phyloP scores from a whole-genome alignment of 805 yeast genomes.

The Candida nanaspora region DNA sequence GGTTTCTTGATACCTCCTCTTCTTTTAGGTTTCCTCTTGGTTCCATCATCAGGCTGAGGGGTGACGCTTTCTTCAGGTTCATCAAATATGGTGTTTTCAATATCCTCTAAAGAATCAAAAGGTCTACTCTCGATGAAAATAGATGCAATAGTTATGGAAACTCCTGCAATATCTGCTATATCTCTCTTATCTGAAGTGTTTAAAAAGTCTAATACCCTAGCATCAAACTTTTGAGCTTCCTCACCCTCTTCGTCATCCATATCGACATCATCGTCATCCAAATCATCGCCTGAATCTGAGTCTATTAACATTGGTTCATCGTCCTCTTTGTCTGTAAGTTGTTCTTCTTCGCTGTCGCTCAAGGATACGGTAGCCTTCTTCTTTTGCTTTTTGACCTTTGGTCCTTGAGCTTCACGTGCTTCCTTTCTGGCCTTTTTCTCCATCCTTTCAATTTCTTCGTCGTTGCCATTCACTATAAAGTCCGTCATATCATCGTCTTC shows the following conservation, averaged over 20 bases:
- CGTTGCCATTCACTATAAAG: constrained; percentile 27
- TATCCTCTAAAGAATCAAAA: constrained; percentile 47
- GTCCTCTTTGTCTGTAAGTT: constrained; percentile 3
- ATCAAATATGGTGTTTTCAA: constrained; percentile 50
- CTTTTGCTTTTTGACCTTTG: constrained; percentile 15
- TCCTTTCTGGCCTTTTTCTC: constrained; percentile 17
- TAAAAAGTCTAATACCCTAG: constrained; percentile 64
- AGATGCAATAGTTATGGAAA: constrained; percentile 60
- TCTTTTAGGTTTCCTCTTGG: constrained; percentile 17
- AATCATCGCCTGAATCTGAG: constrained; percentile 40
- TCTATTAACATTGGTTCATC: constrained; percentile 1
- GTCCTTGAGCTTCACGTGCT: constrained; percentile 26
- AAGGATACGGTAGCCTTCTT: constrained; percentile 7
- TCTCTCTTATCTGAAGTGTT: constrained; percentile 73
- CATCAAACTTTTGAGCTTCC: constrained; percentile 41
- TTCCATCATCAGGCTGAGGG: constrained; percentile 8
- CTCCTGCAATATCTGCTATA: constrained; percentile 71
- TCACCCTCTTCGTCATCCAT: constrained; percentile 29
- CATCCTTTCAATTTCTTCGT: constrained; percentile 11
- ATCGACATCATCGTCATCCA: constrained; percentile 29
- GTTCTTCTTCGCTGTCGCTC: constrained; percentile 10
- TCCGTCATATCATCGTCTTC: constrained; percentile 40
- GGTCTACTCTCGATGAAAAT: constrained; percentile 65
- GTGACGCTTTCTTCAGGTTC: constrained; percentile 15
- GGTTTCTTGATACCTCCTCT: constrained; percentile 39